A percentile compares a stretch with the other conserved stretches of the same genome.
Evolutionary conservation across 2,329 filamentous ascomycete genomes (phyloP).

Genomic region (Rachicladosporium sp.): DNA sequence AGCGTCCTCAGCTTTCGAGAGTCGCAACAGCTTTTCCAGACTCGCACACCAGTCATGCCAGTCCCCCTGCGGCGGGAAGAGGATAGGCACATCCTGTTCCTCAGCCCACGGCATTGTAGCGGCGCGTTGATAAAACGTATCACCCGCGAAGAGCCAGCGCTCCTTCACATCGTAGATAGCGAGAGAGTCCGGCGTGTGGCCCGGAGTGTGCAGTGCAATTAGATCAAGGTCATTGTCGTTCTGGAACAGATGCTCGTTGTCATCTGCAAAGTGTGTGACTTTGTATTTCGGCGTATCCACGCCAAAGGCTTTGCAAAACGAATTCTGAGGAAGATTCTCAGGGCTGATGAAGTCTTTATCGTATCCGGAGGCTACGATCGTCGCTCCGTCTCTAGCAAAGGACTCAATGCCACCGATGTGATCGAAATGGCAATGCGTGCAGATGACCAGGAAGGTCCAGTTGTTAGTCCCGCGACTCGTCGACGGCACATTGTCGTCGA

Average conservation of each 20-base stretch:
- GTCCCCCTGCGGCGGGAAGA: conserved; percentile 3
- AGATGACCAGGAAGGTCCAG: conserved; percentile 4
- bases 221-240: conserved; percentile 21
- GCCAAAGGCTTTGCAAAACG: conserved; percentile 28
- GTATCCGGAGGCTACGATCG: conserved; percentile 3
- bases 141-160: conserved; percentile 34
- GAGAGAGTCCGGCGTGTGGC: conserved; percentile 35
- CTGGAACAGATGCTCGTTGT: conserved; percentile 23
- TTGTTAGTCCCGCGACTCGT: not conserved
- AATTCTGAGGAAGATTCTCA: conserved; percentile 23
- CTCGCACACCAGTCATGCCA: not conserved
- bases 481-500: conserved; percentile 1
- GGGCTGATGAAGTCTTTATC: conserved; percentile 3
- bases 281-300: conserved; percentile 28
- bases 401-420: conserved; percentile 7
- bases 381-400: conserved; percentile 3
- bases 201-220: conserved; percentile 33
- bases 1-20: no score
- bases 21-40: not conserved
- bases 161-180: conserved; percentile 35
- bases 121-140: conserved; percentile 29
- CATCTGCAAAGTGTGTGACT: conserved; percentile 30
- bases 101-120: conserved; percentile 4
- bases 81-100: not conserved
- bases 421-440: conserved; percentile 8